A percentile compares a stretch with the other conserved stretches of the same genome.
Evolutionary conservation across 2,329 filamentous ascomycete species (phyloP).

Genomic region (Diaporthe humulicola): DNA sequence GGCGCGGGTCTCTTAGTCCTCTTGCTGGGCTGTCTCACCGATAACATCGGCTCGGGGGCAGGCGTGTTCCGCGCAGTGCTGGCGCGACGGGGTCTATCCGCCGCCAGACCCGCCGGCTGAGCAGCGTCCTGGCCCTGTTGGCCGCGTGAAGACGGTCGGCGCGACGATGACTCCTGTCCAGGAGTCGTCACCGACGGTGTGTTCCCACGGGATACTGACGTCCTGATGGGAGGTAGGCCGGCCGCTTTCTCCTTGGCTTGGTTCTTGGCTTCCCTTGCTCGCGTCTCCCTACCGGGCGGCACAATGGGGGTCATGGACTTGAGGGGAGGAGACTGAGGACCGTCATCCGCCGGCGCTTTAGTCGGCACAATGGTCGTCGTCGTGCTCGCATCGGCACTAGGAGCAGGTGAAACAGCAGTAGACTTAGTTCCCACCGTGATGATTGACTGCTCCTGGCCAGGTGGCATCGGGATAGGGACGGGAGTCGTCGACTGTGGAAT

Average conservation of each 20-base stretch:
- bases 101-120: conserved; percentile 61
- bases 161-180: conserved; percentile 52
- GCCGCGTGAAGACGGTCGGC: conserved; percentile 66
- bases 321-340: conserved; percentile 47
- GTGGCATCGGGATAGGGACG: conserved; percentile 49
- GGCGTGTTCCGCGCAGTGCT: conserved; percentile 72
- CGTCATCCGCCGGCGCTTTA: conserved; percentile 49
- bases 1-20: conserved; percentile 79
- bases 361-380: conserved; percentile 45
- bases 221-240: conserved; percentile 33
- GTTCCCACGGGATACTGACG: conserved; percentile 42
- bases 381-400: conserved; percentile 41
- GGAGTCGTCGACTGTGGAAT: conserved; percentile 50
- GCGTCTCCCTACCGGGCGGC: conserved; percentile 51
- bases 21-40: conserved; percentile 60
- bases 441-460: conserved; percentile 47
- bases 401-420: conserved; percentile 46
- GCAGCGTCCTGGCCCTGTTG: conserved; percentile 62
- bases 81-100: conserved; percentile 67
- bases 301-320: conserved; percentile 52
- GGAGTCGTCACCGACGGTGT: conserved; percentile 47
- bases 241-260: conserved; percentile 39
- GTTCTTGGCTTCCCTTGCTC: conserved; percentile 46
- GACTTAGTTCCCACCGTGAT: conserved; percentile 39
- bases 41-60: conserved; percentile 57